Evolutionary conservation across 495 filamentous ascomycete genomes (phyloP).

Genomic region (Xylaria flabelliformis): DNA sequence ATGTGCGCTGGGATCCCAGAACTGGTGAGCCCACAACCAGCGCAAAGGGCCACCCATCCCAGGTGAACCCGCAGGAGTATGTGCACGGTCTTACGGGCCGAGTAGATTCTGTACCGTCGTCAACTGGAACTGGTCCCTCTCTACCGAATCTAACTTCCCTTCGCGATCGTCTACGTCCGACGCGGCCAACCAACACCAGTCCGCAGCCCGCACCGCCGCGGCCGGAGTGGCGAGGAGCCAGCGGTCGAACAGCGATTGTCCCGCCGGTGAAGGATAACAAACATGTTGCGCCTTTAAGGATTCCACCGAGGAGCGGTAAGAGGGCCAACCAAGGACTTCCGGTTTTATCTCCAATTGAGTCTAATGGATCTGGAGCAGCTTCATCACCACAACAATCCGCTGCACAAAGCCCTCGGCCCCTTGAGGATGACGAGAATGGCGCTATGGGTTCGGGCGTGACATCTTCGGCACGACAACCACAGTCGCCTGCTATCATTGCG

Average conservation of each 20-base stretch:
- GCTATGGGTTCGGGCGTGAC: not conserved
- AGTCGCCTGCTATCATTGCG: slow-evolving; percentile 25
- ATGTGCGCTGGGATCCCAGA: slow-evolving; percentile 54
- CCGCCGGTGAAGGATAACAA: slow-evolving; percentile 54
- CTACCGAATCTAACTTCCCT: slow-evolving; percentile 40
- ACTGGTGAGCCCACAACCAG: slow-evolving; percentile 57
- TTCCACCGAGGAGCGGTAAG: slow-evolving; percentile 54
- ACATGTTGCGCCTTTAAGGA: slow-evolving; percentile 48
- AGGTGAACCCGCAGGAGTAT: slow-evolving; percentile 54
- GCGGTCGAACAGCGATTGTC: slow-evolving; percentile 56
- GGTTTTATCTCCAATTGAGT: slow-evolving; percentile 33
- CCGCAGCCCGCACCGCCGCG: slow-evolving; percentile 44
- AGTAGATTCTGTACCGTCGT: slow-evolving; percentile 30
- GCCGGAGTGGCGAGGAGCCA: slow-evolving; percentile 62
- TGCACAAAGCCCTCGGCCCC: not conserved
- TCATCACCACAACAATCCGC: slow-evolving; percentile 24
- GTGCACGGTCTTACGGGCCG: slow-evolving; percentile 46
- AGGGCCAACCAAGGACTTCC: slow-evolving; percentile 35
- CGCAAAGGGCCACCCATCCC: slow-evolving; percentile 51
- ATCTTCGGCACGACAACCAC: slow-evolving; percentile 28
- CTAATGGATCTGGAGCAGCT: slow-evolving; percentile 34
- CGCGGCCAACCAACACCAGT: slow-evolving; percentile 44
- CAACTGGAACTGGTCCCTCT: slow-evolving; percentile 32
- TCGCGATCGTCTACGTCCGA: slow-evolving; percentile 51
- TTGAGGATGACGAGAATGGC: not conserved